Conservation (phyloP, 345 rosid species). For the Firmiana major region DNA sequence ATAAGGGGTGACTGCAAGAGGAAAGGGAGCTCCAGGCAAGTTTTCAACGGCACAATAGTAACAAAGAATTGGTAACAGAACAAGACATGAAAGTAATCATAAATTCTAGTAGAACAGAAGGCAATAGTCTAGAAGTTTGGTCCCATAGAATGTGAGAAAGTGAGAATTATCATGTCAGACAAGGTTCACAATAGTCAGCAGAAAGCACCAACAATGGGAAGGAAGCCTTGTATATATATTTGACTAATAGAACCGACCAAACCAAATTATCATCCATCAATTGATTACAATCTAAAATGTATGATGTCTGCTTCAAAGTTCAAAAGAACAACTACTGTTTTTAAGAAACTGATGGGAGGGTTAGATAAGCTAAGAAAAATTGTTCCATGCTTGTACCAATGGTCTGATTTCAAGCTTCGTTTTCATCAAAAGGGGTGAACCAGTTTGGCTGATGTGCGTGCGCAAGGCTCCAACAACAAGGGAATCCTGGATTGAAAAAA, state of each 20-base stretch:
- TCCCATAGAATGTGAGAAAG: not conserved
- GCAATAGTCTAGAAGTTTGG: not conserved
- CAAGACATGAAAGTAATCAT: slow-evolving; percentile 1
- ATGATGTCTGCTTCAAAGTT: not conserved
- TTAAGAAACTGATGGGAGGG: not conserved
- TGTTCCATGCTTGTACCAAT: not conserved
- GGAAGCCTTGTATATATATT: not conserved
- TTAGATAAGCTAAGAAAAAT: not conserved
- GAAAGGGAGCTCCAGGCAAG: not conserved
- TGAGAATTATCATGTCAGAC: slow-evolving; percentile 3
- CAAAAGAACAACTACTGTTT: not conserved
- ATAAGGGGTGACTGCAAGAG: not conserved
- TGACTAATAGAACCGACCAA: slow-evolving; percentile 1
- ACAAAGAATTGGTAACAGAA: not conserved
- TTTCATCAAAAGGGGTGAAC: not conserved
- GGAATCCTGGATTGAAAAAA: not conserved
- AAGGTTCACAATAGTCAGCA: not conserved
- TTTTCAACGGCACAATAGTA: slow-evolving; percentile 1
- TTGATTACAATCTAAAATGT: not conserved
- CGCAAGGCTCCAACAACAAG: not conserved
- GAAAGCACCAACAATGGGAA: not conserved
- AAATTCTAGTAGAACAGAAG: slow-evolving; percentile 2
- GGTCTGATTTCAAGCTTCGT: not conserved
- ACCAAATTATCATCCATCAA: not conserved
- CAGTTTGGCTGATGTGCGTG: not conserved